Evolutionary conservation across 805 yeast species (phyloP), one percentile per base, ranked within the genome.

Genomic region (Kuraishia hungarica): DNA sequence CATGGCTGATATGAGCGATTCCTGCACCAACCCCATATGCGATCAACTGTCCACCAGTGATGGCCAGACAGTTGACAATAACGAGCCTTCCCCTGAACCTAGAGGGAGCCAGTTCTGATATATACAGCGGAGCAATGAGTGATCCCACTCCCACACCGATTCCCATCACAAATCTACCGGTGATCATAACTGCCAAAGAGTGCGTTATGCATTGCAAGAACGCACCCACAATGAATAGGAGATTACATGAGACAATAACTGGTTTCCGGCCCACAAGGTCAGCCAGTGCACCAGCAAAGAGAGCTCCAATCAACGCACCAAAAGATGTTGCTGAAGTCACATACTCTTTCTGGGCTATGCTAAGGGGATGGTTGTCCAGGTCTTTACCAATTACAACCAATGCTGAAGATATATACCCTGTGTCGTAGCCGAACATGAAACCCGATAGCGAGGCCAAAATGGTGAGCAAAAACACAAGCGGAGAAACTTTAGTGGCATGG

Each of bases 141-240:
- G 97, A 91, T 1, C 97, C 98, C 54, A 89, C 79, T 61, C 99
- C 99, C 26, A 93, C 97, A 63, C 97, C 98, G 69, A 89, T 87
- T n/a, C 99, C 99, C 86, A 94, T 88, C 51, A 93, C 76, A 60
- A 94, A 86, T 67, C 98, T 80, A 48, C 98, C 99, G 15, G 73
- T 83, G 59, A 89, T 84, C 98, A 93, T 93, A 50, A 86, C 83
- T 94, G 97, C 89, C 56, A 90, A 85, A 2, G 84, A 74, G 55
- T 81, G 80, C 7, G 97, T 83, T 39, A 86, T 87, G 57, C 94
- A 81, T 73, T 93, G 99, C 57, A 92, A 73, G 50, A 81, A 79
- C 20, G 96, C 90, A 57, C 85, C 85, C 22, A 73, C 64, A 10
- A 78, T 66, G 56, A 80, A 80, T 21, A 80, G 64, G 1, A 73